These are phyloP conservation scores for Magnusiomyces suaveolens DNA, from an alignment of 1,139 yeast genomes.

Conservation along the genomic window DNA sequence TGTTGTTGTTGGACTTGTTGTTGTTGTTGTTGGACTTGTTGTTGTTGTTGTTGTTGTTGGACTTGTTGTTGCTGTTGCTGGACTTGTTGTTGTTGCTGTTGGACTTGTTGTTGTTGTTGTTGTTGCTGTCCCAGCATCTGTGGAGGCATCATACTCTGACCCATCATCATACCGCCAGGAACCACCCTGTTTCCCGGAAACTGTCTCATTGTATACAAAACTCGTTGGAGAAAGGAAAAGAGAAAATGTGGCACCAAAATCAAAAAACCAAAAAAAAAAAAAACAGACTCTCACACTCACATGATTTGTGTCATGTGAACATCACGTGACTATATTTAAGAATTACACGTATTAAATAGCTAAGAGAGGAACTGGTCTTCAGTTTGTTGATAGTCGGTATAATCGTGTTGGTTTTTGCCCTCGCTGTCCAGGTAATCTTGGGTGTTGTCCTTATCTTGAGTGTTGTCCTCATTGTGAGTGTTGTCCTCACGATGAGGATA, in stretches of 20 bases:
- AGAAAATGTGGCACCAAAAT: neutral
- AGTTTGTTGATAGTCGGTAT: neutral
- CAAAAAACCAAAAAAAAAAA: neutral
- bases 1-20: too few species aligned
- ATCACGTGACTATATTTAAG: neutral
- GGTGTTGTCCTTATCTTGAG: neutral
- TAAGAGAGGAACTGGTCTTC: neutral
- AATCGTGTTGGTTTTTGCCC: neutral
- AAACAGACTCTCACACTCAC: too few species aligned
- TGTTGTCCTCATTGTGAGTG: neutral
- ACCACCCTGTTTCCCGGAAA: constrained; percentile 13
- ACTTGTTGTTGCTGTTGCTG: neutral
- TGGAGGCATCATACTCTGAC: constrained; percentile 15
- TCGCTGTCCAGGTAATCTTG: neutral
- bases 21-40: too few species aligned
- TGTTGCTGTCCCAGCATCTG: constrained; percentile 6
- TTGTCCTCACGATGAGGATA: neutral
- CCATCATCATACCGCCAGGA: constrained; percentile 15
- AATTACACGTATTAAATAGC: neutral
- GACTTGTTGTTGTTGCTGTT: neutral
- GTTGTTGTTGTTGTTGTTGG: neutral
- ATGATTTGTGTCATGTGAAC: too few species aligned
- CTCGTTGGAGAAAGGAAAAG: neutral
- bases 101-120: neutral
- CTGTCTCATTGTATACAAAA: neutral